Evolutionary conservation across 345 rosid genomes (phyloP), one percentile per base, ranked within the genome.

Genomic region (Syzygium grande): DNA sequence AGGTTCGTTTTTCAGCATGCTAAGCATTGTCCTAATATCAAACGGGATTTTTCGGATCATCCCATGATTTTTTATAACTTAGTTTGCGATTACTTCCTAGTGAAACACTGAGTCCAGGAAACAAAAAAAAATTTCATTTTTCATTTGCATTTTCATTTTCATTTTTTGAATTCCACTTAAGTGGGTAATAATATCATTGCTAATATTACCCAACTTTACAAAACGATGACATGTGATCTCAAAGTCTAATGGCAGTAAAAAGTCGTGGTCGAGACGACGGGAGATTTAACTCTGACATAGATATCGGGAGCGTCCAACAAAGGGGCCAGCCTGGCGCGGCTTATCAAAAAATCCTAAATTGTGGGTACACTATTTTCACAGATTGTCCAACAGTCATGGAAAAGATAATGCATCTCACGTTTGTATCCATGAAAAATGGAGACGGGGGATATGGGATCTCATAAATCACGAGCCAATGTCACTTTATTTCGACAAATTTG

Each of bases 271-370:
- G 3, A 65, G 41, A 65, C 22, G 34, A 63, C 8, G 38, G 41
- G 77, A 63, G 21, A 63, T 29, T 63, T 8, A 63, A 63, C 65
- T 29, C 21, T 1, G 1, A 29, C 77, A 29, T 14, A 63, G 0
- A 63, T 63, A 65, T 65, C 9, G 11, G 0, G 2, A 65, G 22
- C 4, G 19, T 65, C 30, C 17, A 16, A 30, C 0, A 3, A 65
- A 30, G 4, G 2, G 8, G 0, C 41, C 22, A 65, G 16, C 11
- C 16, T 29, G 5, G 1, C 11, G 9, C 7, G 2, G 22, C 41
- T 0, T 65, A 30, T 3, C 3, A 0, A 6, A 9, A 65, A 30
- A 65, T 29, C 30, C 6, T 29, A 1, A 65, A 65, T 2, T 16
- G 19, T 1, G 1, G 16, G 30, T 30, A 11, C 41, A 7, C 17